Percentiles rank a stretch among this genome's conserved stretches.
These are phyloP conservation scores for Aspergillus hancockii DNA, from an alignment of 495 filamentous ascomycete genomes.

Conservation along the genomic window DNA sequence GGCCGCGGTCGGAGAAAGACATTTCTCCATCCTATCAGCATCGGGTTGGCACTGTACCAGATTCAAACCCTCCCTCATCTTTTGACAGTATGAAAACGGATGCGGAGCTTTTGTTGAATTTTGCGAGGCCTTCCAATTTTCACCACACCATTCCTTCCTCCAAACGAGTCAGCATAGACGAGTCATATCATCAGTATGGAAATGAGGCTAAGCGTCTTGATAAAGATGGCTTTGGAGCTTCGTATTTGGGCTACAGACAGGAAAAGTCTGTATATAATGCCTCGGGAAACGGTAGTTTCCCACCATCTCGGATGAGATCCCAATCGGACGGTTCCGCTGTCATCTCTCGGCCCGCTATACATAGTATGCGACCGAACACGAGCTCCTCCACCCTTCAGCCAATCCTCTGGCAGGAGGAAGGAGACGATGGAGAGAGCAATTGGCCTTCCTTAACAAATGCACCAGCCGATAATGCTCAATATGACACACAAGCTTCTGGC, in stretches of 20 bases:
- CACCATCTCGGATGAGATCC: slow-evolving; percentile 44
- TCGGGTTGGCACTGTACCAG: slow-evolving; percentile 38
- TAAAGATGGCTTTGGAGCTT: slow-evolving; percentile 25
- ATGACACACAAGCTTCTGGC: slow-evolving; percentile 7
- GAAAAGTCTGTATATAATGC: slow-evolving; percentile 18
- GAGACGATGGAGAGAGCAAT: slow-evolving; percentile 22
- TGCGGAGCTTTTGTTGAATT: slow-evolving; percentile 53
- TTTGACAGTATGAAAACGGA: slow-evolving; percentile 53
- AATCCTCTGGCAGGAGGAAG: slow-evolving; percentile 41
- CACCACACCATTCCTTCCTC: slow-evolving; percentile 21
- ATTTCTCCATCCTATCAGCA: slow-evolving; percentile 45
- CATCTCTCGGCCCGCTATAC: slow-evolving; percentile 41
- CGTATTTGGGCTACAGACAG: slow-evolving; percentile 16
- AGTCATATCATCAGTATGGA: slow-evolving; percentile 29
- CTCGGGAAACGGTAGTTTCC: slow-evolving; percentile 19
- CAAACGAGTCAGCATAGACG: slow-evolving; percentile 43
- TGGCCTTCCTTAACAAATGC: slow-evolving; percentile 17
- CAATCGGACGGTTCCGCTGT: slow-evolving; percentile 49
- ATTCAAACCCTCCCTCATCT: slow-evolving; percentile 42
- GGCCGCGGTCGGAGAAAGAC: slow-evolving; percentile 58
- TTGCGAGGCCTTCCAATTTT: slow-evolving; percentile 44
- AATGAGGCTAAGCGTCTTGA: slow-evolving; percentile 27
- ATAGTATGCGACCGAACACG: slow-evolving; percentile 41
- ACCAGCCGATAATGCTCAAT: slow-evolving; percentile 8
- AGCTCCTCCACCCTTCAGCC: slow-evolving; percentile 42